These are phyloP conservation scores for Stylosanthes scabra DNA, from an alignment of 331 rosid genomes.

Conservation along the genomic window DNA sequence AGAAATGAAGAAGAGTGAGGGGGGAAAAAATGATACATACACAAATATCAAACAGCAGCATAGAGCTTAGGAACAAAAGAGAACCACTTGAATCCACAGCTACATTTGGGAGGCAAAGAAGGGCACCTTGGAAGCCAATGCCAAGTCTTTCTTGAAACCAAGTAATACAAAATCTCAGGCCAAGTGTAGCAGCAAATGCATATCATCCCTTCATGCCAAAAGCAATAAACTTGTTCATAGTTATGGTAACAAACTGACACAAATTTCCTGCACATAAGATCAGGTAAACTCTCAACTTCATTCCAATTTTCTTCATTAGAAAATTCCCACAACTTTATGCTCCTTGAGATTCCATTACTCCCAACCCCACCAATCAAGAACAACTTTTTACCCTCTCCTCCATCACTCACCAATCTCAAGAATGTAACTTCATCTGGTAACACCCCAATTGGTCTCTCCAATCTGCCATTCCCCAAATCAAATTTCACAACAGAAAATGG, in stretches of 20 bases:
- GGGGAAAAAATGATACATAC: background rate
- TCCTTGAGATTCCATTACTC: conserved; percentile 77
- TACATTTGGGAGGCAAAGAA: conserved; percentile 75
- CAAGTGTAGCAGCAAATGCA: conserved; percentile 90
- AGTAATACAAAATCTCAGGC: conserved; percentile 92
- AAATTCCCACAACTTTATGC: conserved; percentile 74
- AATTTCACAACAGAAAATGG: conserved; percentile 73
- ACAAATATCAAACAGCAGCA: conserved; percentile 61
- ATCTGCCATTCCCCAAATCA: conserved; percentile 63
- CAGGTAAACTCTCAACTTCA: conserved; percentile 73
- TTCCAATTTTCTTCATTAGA: conserved; percentile 57
- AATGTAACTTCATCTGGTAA: conserved; percentile 66
- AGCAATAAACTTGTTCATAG: conserved; percentile 88
- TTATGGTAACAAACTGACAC: conserved; percentile 86
- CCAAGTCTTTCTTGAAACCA: conserved; percentile 76
- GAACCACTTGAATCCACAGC: conserved; percentile 90
- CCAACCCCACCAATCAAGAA: conserved; percentile 86
- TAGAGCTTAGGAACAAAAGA: conserved; percentile 76
- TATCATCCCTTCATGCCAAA: conserved; percentile 88
- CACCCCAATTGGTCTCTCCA: conserved; percentile 49
- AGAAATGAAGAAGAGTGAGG: background rate
- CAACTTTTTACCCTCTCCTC: conserved; percentile 43
- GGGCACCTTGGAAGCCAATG: conserved; percentile 94
- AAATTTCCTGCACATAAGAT: conserved; percentile 73
- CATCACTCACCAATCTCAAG: conserved; percentile 63